phyloP scores from a whole-genome alignment of 768 basidiomycete genomes.

The Cyclocybe aegerita region DNA sequence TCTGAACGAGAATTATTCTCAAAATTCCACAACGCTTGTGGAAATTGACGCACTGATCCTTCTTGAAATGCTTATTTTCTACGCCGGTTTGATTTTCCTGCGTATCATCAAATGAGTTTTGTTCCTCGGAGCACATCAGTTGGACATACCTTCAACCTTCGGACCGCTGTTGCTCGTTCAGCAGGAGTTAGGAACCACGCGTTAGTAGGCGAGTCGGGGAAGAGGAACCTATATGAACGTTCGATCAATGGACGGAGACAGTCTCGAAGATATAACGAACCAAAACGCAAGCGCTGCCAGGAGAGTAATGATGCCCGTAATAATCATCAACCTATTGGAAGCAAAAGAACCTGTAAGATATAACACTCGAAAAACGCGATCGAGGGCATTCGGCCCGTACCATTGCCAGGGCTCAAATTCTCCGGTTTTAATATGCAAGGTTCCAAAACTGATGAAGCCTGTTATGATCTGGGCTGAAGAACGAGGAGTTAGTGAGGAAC shows the following conservation, averaged over 20 bases:
- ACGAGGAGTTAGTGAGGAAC: not conserved
- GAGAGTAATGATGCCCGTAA: slow-evolving; percentile 62
- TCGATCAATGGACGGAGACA: not conserved
- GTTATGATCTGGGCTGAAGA: slow-evolving; percentile 65
- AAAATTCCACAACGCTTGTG: too few relatives aligned
- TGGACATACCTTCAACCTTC: slow-evolving; percentile 54
- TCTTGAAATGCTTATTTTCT: slow-evolving; percentile 81
- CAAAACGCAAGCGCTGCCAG: slow-evolving; percentile 52
- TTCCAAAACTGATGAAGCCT: slow-evolving; percentile 68
- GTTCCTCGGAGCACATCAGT: not conserved
- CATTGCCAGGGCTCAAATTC: slow-evolving; percentile 75
- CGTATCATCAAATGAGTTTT: not conserved
- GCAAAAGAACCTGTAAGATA: not conserved
- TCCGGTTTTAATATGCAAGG: slow-evolving; percentile 56
- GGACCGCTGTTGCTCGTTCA: slow-evolving; percentile 65
- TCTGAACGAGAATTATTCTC: slow-evolving; percentile 28
- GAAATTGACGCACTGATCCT: slow-evolving; percentile 60
- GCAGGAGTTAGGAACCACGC: slow-evolving; percentile 71
- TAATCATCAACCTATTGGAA: slow-evolving; percentile 59
- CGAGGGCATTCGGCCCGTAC: slow-evolving; percentile 22
- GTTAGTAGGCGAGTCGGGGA: slow-evolving; percentile 73
- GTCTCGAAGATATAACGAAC: slow-evolving; percentile 28
- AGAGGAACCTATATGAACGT: slow-evolving; percentile 48
- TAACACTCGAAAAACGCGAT: not conserved
- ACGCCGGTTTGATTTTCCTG: slow-evolving; percentile 79